Conservation (phyloP, 306 rosid genomes). For the Cicer cuneatum region DNA sequence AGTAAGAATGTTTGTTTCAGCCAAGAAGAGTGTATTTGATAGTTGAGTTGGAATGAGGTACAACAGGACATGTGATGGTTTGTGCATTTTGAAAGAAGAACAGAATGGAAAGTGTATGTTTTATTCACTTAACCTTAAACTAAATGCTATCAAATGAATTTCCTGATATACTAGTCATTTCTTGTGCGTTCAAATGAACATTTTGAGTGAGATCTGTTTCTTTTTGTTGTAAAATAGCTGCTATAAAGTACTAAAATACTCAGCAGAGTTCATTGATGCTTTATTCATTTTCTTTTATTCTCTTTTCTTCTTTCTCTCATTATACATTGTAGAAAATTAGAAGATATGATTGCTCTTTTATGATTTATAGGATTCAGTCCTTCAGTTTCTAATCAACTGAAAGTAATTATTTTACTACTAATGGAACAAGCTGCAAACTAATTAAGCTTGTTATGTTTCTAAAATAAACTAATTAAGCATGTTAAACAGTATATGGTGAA, state of each 20-base stretch:
- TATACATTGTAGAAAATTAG: background rate
- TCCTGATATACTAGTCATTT: background rate
- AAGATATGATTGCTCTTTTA: background rate
- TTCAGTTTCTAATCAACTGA: conserved; percentile 1
- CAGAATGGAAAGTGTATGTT: background rate
- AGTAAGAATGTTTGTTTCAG: background rate
- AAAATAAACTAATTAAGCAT: too few species aligned
- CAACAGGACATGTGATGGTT: background rate
- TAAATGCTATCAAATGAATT: too few species aligned
- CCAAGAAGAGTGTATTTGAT: background rate
- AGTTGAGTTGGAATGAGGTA: background rate
- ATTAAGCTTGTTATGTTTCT: conserved; percentile 11
- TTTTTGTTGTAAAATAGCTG: background rate
- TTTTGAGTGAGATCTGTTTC: conserved; percentile 14
- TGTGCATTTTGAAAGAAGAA: background rate
- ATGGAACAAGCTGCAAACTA: conserved; percentile 14
- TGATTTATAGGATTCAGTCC: background rate
- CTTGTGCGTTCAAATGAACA: background rate
- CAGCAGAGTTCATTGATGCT: conserved; percentile 17
- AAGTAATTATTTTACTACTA: background rate
- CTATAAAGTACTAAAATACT: conserved; percentile 1
- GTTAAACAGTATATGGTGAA: background rate
- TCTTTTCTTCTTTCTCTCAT: background rate
- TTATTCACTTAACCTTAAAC: background rate
- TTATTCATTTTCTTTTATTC: background rate